Conservation (phyloP, 1,284 basidiomycete genomes). For the Cerrena zonata region DNA sequence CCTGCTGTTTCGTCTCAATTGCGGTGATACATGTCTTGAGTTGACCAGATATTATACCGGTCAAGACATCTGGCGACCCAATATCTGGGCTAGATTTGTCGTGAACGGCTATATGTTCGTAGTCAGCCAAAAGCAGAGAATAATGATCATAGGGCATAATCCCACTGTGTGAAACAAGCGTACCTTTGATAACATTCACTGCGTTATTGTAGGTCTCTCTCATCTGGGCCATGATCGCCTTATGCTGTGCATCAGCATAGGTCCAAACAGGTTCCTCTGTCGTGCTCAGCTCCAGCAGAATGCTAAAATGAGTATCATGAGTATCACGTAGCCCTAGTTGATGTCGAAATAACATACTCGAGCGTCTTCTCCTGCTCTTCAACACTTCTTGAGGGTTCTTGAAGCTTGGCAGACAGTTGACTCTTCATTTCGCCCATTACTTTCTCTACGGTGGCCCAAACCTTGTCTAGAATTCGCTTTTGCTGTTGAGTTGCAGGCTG, state of each 20-base stretch:
- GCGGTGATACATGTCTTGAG: conserved; percentile 52
- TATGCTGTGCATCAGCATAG: conserved; percentile 91
- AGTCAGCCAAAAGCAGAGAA: conserved; percentile 5
- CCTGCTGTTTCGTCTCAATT: conserved; percentile 60
- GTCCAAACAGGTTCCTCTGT: conserved; percentile 88
- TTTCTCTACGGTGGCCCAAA: conserved; percentile 92
- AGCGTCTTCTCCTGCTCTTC: conserved; percentile 98
- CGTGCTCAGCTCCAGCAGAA: conserved; percentile 77
- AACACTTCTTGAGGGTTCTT: conserved; percentile 72
- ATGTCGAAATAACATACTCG: conserved; percentile 54
- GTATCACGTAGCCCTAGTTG: neutral
- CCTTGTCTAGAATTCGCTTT: conserved; percentile 89
- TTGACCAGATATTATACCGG: conserved; percentile 44
- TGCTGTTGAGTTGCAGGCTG: conserved; percentile 70
- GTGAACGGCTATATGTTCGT: conserved; percentile 33
- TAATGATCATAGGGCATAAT: conserved; percentile 5
- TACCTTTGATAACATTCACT: conserved; percentile 53
- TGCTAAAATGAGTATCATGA: conserved; percentile 40
- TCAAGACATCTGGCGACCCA: conserved; percentile 35
- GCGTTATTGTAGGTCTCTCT: conserved; percentile 58
- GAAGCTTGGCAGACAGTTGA: conserved; percentile 71
- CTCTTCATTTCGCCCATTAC: conserved; percentile 90
- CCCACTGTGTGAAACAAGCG: conserved; percentile 21
- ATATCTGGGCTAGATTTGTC: conserved; percentile 35
- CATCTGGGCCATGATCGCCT: conserved; percentile 78